Evolutionary conservation across 2,329 filamentous ascomycete genomes (phyloP), one percentile per base, ranked within the genome.

Genomic region (Fusarium acutatum): DNA sequence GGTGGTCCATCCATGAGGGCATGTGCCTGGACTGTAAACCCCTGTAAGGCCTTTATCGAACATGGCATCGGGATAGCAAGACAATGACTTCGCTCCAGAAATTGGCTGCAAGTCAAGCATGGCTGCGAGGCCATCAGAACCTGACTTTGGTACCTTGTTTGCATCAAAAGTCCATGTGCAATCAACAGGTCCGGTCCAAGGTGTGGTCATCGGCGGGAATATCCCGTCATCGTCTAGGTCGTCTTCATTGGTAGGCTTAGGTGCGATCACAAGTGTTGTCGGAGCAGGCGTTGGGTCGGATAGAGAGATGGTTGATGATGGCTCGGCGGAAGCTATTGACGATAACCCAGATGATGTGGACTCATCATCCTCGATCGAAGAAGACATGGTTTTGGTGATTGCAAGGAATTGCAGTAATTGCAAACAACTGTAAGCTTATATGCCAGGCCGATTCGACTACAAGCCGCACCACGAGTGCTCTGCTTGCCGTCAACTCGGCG

Each of bases 31-130:
- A 54, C 83, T 84, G 40, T 83, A 84, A 10, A 83, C 79, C 28
- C 83, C 83, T 8, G 81, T 83, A 26, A 79, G 78, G 18, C 77
- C 80, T 20, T 78, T 76, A 10, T 72, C 75, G 59, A 84, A 84
- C 83, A 84, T 84, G 71, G 80, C 80, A 40, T 82, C 77, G 2
- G 83, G 83, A 64, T 84, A 84, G 63, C 83, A 84, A 6, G 83
- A 83, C 50, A 84, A 73, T 5, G 82, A 82, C 35, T 77, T 82
- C 12, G 81, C 82, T 15, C 77, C 81, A n/a, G 78, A 65, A 26
- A 80, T 76, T 13, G 83, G 80, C 49, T 82, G 78, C 41, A 83
- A 62, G 61, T 84, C 83, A 20, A 84, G 73, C 76, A 80, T 84
- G 34, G 82, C 83, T 40, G 81, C 77, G 4, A 79, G 76, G 12